Percentiles rank a stretch among this genome's conserved stretches.
phyloP scores from a whole-genome alignment of 164 flowering plant species.

The Nymphaea colorata region DNA sequence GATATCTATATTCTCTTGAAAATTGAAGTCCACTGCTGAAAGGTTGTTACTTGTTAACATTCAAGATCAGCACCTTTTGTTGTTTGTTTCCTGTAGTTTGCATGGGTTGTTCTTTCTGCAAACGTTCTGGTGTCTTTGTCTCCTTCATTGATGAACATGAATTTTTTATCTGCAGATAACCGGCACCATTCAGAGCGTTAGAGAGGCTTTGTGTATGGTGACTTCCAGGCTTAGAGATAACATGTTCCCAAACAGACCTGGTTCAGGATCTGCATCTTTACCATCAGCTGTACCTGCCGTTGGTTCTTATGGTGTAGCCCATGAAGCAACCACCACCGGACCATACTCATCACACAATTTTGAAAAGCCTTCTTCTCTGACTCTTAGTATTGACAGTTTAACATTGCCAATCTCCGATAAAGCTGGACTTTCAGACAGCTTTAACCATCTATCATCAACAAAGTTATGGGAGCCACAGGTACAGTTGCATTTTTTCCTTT shows the following conservation, averaged over 20 bases:
- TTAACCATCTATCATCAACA: conserved; percentile 35
- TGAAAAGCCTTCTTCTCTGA: conserved; percentile 11
- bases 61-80: no score
- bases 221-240: conserved; percentile 65
- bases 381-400: neutral
- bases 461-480: conserved; percentile 49
- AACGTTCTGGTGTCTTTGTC: no score
- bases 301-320: conserved; percentile 30
- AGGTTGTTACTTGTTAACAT: no score
- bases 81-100: no score
- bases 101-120: no score
- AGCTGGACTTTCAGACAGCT: conserved; percentile 32
- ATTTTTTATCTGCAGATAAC: conserved; percentile 34
- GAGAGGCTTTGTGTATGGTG: conserved; percentile 56
- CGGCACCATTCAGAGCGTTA: conserved; percentile 60
- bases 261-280: conserved; percentile 20
- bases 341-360: conserved; percentile 19
- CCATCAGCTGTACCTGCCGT: conserved; percentile 12
- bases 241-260: conserved; percentile 23
- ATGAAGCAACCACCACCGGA: conserved; percentile 26
- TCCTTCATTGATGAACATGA: no score
- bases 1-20: no score
- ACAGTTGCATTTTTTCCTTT: neutral
- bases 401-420: conserved; percentile 23
- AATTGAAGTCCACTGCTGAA: no score